phyloP scores from a whole-genome alignment of 805 yeast species.

The Komagataella ulmi region DNA sequence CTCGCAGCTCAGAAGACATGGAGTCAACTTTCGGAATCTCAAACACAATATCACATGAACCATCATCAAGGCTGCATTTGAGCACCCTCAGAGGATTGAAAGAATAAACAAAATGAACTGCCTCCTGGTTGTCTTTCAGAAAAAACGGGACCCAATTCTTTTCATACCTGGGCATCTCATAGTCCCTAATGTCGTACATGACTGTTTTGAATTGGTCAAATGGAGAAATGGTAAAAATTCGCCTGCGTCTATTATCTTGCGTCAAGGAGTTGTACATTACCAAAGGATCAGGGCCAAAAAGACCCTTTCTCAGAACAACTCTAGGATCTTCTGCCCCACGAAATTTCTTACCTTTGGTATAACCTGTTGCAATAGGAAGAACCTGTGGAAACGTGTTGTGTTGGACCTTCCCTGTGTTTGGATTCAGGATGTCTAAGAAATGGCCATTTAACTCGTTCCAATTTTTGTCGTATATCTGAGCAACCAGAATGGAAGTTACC shows the following conservation, averaged over 20 bases:
- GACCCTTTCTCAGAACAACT: slow-evolving; percentile 10
- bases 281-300: slow-evolving; percentile 24
- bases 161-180: slow-evolving; percentile 1
- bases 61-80: slow-evolving; percentile 6
- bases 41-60: slow-evolving; percentile 5
- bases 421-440: neutral
- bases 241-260: slow-evolving; percentile 1
- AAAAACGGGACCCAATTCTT: slow-evolving; percentile 16
- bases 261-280: slow-evolving; percentile 17
- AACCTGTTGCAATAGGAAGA: neutral
- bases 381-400: slow-evolving; percentile 1
- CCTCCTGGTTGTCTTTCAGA: slow-evolving; percentile 5
- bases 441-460: slow-evolving; percentile 20
- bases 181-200: neutral
- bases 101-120: slow-evolving; percentile 6
- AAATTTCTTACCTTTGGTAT: neutral
- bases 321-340: slow-evolving; percentile 31
- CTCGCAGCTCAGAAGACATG: slow-evolving; percentile 2
- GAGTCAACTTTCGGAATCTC: neutral
- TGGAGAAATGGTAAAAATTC: slow-evolving; percentile 7
- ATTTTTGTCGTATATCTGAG: slow-evolving; percentile 21
- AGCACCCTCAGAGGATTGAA: slow-evolving; percentile 6
- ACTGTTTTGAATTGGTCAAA: neutral
- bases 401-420: neutral
- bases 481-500: slow-evolving; percentile 6